phyloP scores from a whole-genome alignment of 2,329 filamentous ascomycete species.

The Ceratocystis smalleyi region DNA sequence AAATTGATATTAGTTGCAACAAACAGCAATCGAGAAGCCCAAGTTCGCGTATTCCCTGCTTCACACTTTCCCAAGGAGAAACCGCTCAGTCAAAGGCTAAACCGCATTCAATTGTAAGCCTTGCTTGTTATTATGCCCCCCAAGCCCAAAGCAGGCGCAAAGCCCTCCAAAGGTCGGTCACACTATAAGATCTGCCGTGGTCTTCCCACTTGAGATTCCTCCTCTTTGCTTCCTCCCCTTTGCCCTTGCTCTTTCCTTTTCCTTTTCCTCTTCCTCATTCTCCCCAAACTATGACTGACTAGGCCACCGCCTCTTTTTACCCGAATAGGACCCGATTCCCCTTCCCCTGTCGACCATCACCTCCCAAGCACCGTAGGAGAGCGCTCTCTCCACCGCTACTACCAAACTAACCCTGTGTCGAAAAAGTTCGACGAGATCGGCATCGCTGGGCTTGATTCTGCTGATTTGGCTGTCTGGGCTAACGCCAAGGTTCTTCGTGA shows the following conservation, averaged over 20 bases:
- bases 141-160: constrained; percentile 26
- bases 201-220: background rate
- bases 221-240: background rate
- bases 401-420: constrained; percentile 36
- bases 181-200: background rate
- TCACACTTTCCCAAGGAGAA: background rate
- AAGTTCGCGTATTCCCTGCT: background rate
- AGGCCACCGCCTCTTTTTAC: constrained; percentile 9
- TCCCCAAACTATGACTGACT: no score
- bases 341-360: constrained; percentile 9
- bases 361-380: constrained; percentile 34
- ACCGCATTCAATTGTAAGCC: background rate
- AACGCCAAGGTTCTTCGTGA: constrained; percentile 32
- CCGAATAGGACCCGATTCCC: constrained; percentile 22
- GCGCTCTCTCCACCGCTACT: constrained; percentile 32
- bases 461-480: constrained; percentile 35
- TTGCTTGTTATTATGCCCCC: constrained; percentile 24
- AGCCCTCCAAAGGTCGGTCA: constrained; percentile 21
- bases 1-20: background rate
- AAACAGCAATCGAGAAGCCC: background rate
- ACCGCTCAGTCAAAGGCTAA: background rate
- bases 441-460: constrained; percentile 30
- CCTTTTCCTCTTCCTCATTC: background rate
- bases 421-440: constrained; percentile 31
- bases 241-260: background rate